phyloP scores from a whole-genome alignment of 768 basidiomycete genomes.

The Auricularia sp. region DNA sequence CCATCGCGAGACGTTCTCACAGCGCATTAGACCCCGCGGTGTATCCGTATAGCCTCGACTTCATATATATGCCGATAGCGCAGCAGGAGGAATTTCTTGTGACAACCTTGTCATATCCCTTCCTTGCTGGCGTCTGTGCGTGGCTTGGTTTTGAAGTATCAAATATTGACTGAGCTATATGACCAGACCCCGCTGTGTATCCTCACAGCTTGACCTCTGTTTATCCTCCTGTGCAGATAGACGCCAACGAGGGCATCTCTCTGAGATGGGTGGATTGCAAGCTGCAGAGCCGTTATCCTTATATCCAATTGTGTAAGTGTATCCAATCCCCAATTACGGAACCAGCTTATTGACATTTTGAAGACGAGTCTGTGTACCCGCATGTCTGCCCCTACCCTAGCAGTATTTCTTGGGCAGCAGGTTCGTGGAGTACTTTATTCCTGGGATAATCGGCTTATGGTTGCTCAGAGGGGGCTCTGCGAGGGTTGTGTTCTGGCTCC shows the following conservation, averaged over 20 bases:
- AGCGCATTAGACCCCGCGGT: slow-evolving; percentile 24
- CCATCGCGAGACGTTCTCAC: not conserved
- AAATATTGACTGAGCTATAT: slow-evolving; percentile 1
- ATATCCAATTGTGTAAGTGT: not conserved
- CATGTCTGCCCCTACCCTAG: slow-evolving; percentile 32
- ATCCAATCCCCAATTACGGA: not conserved
- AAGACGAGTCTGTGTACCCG: slow-evolving; percentile 33
- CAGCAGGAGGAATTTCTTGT: not conserved
- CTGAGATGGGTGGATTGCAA: not conserved
- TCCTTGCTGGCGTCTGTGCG: slow-evolving; percentile 22
- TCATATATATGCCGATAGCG: slow-evolving; percentile 19
- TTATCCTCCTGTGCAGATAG: slow-evolving; percentile 20
- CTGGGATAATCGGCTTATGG: not conserved
- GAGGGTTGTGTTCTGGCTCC: not conserved
- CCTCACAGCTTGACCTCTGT: slow-evolving; percentile 28
- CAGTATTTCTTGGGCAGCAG: not conserved
- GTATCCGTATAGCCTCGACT: slow-evolving; percentile 31
- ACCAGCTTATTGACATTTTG: not conserved
- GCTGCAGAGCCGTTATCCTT: not conserved
- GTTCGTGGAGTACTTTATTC: not conserved
- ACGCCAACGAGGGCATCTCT: not conserved
- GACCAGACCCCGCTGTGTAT: slow-evolving; percentile 31
- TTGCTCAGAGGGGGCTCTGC: no score
- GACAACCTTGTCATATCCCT: not conserved
- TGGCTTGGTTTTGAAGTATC: not conserved